Percentiles rank a stretch among this genome's conserved stretches.
phyloP scores from a whole-genome alignment of 306 rosid genomes.

The Calophaca sinica region DNA sequence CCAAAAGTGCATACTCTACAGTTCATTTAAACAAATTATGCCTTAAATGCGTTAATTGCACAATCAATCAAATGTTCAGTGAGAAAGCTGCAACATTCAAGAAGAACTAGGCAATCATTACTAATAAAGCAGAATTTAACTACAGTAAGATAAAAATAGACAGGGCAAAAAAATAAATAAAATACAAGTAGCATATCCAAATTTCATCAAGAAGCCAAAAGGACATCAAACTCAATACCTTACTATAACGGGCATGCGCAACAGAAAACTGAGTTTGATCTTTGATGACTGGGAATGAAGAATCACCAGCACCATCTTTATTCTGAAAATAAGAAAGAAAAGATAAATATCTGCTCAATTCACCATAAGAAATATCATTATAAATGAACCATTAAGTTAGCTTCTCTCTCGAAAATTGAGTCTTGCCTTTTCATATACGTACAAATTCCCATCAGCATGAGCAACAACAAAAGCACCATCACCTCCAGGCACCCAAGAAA shows the following conservation, averaged over 20 bases:
- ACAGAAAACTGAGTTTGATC: slow-evolving; percentile 93
- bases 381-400: slow-evolving; percentile 34
- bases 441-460: slow-evolving; percentile 95
- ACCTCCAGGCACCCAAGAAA: slow-evolving; percentile 94
- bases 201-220: slow-evolving; percentile 20
- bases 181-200: slow-evolving; percentile 18
- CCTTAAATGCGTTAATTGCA: slow-evolving; percentile 8
- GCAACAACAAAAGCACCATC: slow-evolving; percentile 92
- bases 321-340: slow-evolving; percentile 57
- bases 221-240: slow-evolving; percentile 60
- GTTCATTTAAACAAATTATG: slow-evolving; percentile 39
- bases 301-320: slow-evolving; percentile 88
- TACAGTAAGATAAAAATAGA: slow-evolving; percentile 24
- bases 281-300: slow-evolving; percentile 84
- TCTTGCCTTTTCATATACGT: slow-evolving; percentile 91
- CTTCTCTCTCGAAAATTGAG: slow-evolving; percentile 39
- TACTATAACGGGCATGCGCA: slow-evolving; percentile 92
- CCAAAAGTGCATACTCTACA: slow-evolving; percentile 25
- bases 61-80: slow-evolving; percentile 18
- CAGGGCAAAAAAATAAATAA: neutral
- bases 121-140: slow-evolving; percentile 22
- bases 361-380: slow-evolving; percentile 27
- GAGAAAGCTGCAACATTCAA: slow-evolving; percentile 32
- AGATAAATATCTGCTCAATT: slow-evolving; percentile 32
- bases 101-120: slow-evolving; percentile 26